These are phyloP conservation scores for Moesziomyces globuligerus DNA, from an alignment of 1,284 basidiomycete species.

Conservation along the genomic window DNA sequence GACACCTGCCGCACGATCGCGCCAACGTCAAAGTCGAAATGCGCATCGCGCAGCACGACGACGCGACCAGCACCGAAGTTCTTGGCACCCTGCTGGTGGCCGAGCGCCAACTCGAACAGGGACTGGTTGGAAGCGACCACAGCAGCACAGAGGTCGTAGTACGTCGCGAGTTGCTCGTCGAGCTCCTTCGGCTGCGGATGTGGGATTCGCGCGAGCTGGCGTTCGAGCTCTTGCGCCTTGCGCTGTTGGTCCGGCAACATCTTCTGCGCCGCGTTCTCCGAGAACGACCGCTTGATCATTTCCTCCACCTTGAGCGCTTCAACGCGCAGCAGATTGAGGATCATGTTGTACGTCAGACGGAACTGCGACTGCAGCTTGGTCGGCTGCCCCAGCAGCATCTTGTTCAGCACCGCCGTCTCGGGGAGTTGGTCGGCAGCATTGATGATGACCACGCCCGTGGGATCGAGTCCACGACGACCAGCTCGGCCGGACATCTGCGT, in stretches of 20 bases:
- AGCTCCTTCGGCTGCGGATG: conserved; percentile 73
- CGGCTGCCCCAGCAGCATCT: conserved; percentile 92
- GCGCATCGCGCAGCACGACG: conserved; percentile 79
- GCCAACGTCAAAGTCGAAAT: conserved; percentile 78
- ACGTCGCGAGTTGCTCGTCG: conserved; percentile 76
- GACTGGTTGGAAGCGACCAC: conserved; percentile 77
- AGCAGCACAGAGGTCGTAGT: conserved; percentile 80
- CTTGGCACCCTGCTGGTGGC: conserved; percentile 77
- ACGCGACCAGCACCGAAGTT: conserved; percentile 80
- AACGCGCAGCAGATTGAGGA: conserved; percentile 92
- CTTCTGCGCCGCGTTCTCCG: conserved; percentile 93
- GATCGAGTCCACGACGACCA: conserved; percentile 91
- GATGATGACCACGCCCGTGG: conserved; percentile 94
- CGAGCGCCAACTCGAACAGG: conserved; percentile 76
- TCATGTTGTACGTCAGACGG: conserved; percentile 99
- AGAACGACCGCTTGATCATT: conserved; percentile 99
- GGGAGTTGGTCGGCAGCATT: conserved; percentile 82
- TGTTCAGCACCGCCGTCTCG: conserved; percentile 72
- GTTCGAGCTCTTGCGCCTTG: conserved; percentile 78
- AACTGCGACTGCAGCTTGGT: conserved; percentile 96
- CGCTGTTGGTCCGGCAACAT: conserved; percentile 92
- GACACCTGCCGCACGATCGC: conserved; percentile 79
- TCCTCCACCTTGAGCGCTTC: conserved; percentile 97
- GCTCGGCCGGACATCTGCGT: conserved; percentile 99
- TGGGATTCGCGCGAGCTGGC: conserved; percentile 74